Evolutionary conservation across 768 basidiomycete species (phyloP), one percentile per base, ranked within the genome.

Genomic region (Rhodotorula sphaerocarpa): DNA sequence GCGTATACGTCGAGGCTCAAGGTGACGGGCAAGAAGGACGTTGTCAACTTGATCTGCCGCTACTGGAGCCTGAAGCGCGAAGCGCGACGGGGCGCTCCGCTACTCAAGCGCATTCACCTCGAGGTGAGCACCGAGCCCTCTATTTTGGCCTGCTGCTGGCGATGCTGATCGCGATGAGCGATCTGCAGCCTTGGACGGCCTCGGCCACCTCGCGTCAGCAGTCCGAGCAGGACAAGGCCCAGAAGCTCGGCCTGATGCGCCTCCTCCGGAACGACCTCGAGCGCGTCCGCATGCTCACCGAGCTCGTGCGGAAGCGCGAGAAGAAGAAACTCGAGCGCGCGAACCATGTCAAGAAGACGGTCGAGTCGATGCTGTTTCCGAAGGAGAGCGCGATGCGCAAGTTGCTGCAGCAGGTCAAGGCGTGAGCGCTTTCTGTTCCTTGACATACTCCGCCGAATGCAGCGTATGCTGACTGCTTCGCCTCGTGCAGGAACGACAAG

Each of bases 31-130:
- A 89, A 87, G 72, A 70, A 76, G 5, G 85, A 87, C 48, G 88
- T 92, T 58, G 76, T 97, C 18, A 80, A 83, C 51, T 75, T 83
- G 71, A 79, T 91, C 36, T 92, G 88, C 71, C 82, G 84, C 72
- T 99, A 96, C 72, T 99, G 95, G 95, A 96, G 95, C 76, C 75
- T 99, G 75, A 97, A 99, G 77, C 79, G 95, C 7, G 93, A 97
- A 74, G 89, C 84, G 2, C 81, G 95, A 65, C 76, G 93, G 44
- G 95, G 95, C 7, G 95, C 95, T 14, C 93, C 95, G 16, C 75
- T 97, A 63, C 75, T 99, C 68, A 97, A 97, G 76, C 74, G 95
- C 56, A 74, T 99, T 60, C 91, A 99, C 76, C 78, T 97, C 31
- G 93, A 99, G 75, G 79, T 80, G 55, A 59, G 77, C 52, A 18